Evolutionary conservation across 148 eudicot species (phyloP).

Genomic region (Amaranthus palmeri): DNA sequence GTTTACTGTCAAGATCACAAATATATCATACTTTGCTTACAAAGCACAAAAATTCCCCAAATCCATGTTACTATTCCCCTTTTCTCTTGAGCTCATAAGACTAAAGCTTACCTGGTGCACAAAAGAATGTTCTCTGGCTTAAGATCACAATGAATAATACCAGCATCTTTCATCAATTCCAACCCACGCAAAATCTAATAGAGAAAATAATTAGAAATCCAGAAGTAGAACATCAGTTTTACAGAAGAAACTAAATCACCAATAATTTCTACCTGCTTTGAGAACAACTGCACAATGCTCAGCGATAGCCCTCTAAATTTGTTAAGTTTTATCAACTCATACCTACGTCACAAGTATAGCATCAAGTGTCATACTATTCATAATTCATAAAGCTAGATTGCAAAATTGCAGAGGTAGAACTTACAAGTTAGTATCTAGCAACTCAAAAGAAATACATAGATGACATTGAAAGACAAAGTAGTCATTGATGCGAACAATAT

Average conservation of each 20-base stretch:
- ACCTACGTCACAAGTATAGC: conserved; percentile 37
- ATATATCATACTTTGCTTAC: conserved; percentile 16
- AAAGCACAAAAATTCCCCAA: not conserved
- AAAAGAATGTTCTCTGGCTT: conserved; percentile 97
- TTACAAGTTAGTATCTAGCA: conserved; percentile 87
- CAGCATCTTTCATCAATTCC: conserved; percentile 93
- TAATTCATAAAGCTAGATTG: conserved; percentile 2
- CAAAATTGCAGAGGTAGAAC: conserved; percentile 24
- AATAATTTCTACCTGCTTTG: conserved; percentile 64
- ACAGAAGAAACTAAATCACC: conserved; percentile 6
- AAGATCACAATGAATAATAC: conserved; percentile 92
- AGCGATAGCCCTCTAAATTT: conserved; percentile 80
- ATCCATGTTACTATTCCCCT: not conserved
- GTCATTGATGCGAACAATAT: conserved; percentile 93
- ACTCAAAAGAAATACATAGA: conserved; percentile 86
- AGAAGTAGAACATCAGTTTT: conserved; percentile 1
- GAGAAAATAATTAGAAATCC: conserved; percentile 7
- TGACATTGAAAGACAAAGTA: conserved; percentile 86
- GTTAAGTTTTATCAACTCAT: conserved; percentile 85
- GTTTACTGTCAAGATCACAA: conserved; percentile 59
- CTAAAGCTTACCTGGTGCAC: conserved; percentile 67
- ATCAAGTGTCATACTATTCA: conserved; percentile 11
- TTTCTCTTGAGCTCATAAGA: conserved; percentile 6
- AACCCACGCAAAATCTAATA: conserved; percentile 80
- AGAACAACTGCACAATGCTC: conserved; percentile 91